A percentile compares a stretch with the other conserved stretches of the same genome.
Conservation (phyloP, 2,329 filamentous ascomycete species). For the Elsinoe australis region DNA sequence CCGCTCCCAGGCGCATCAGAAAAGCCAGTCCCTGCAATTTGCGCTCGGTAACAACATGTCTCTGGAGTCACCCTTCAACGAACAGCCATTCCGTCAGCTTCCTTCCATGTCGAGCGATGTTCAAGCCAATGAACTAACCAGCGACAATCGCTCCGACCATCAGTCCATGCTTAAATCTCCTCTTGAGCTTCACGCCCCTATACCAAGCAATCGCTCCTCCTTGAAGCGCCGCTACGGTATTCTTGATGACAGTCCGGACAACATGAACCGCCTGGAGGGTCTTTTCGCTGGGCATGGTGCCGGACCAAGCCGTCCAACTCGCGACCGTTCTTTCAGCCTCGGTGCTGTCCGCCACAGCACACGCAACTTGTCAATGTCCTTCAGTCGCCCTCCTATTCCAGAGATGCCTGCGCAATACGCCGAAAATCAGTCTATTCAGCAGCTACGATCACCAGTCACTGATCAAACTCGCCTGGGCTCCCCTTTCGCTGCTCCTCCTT, state of each 20-base stretch:
- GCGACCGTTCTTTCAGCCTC: slow-evolving; percentile 55
- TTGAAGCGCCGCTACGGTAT: slow-evolving; percentile 53
- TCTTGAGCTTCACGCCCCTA: slow-evolving; percentile 47
- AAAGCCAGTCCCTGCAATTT: slow-evolving; percentile 44
- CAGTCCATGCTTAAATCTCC: slow-evolving; percentile 43
- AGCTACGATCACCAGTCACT: slow-evolving; percentile 1
- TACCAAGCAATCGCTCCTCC: slow-evolving; percentile 44
- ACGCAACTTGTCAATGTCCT: slow-evolving; percentile 46
- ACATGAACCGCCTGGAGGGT: slow-evolving; percentile 38
- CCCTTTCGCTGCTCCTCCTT: slow-evolving; percentile 38
- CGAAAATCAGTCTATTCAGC: neutral
- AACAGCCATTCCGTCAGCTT: slow-evolving; percentile 17
- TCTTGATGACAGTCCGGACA: slow-evolving; percentile 39
- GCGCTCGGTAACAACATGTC: slow-evolving; percentile 30
- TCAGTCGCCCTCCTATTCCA: slow-evolving; percentile 39
- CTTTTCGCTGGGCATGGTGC: slow-evolving; percentile 43
- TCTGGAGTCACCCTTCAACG: slow-evolving; percentile 41
- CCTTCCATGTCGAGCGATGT: slow-evolving; percentile 13
- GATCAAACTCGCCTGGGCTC: slow-evolving; percentile 38
- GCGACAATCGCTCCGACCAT: slow-evolving; percentile 16
- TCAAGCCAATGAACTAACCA: neutral
- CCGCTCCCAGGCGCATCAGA: slow-evolving; percentile 44
- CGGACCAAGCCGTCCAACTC: slow-evolving; percentile 48
- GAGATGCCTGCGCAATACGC: slow-evolving; percentile 18
- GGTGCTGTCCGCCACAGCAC: slow-evolving; percentile 48